These are phyloP conservation scores for Cenchrus purpureus DNA, from an alignment of 176 grass and related monocot species.

Conservation along the genomic window DNA sequence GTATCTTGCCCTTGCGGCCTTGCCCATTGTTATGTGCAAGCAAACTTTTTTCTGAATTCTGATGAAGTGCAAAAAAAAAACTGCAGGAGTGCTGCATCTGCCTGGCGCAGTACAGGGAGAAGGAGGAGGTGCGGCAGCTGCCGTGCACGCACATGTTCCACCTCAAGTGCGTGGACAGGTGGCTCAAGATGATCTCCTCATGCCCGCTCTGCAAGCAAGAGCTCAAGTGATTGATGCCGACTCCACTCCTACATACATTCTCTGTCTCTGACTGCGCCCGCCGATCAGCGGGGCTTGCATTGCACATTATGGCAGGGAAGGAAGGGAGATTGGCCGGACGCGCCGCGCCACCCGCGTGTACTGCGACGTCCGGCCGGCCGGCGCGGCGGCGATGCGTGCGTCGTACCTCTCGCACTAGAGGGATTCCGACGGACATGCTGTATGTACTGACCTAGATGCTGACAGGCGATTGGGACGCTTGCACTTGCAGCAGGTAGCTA, in stretches of 20 bases:
- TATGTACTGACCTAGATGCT: constrained; percentile 46
- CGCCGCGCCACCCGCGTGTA: not conserved
- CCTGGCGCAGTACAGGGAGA: constrained; percentile 78
- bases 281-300: constrained; percentile 43
- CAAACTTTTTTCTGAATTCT: not conserved
- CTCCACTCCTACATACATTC: not conserved
- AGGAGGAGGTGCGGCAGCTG: constrained; percentile 88
- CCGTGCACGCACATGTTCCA: constrained; percentile 93
- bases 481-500: constrained; percentile 14
- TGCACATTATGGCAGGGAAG: constrained; percentile 38
- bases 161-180: constrained; percentile 87
- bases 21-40: not conserved
- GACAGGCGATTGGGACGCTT: constrained; percentile 9
- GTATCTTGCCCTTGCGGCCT: not conserved
- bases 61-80: not conserved
- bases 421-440: not conserved
- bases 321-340: not conserved
- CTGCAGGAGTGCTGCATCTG: constrained; percentile 97
- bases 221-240: constrained; percentile 60
- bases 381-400: constrained; percentile 29
- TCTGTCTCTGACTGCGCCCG: constrained; percentile 1
- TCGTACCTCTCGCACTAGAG: constrained; percentile 27
- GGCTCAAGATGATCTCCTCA: constrained; percentile 97
- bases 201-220: constrained; percentile 99
- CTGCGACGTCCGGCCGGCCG: constrained; percentile 17